Base-by-base conservation (phyloP, 1,139 yeast genomes). In the Kodamaea alishanica region DNA sequence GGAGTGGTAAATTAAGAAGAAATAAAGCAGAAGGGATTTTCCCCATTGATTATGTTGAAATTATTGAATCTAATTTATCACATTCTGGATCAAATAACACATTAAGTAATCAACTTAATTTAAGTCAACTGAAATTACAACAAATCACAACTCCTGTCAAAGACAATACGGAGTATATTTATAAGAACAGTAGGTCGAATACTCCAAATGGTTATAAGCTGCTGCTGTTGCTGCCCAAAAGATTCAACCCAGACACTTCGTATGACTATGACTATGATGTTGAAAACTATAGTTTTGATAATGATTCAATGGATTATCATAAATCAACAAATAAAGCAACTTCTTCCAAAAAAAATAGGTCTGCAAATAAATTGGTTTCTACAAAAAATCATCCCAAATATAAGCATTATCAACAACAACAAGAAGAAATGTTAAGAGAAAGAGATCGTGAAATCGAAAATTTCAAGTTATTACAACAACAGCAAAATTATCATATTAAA, bases 11-110 rank as follows among this genome's bases (percentile, higher is more conserved):
- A 46, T 73, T 90, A 42, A 68, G 81, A 48, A 73, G 97, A 54
- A 89, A 88, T 64, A 85, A 81, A 48, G 80, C 86, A 46, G 80
- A 81, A 34, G 98, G 98, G 0, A 73, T 80, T 38, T 90, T 92
- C 53, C 97, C 97, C 1, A 75, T 81, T 37, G 92, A 89, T 53
- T 90, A 84, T 56, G 97, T 89, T n/a, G 81, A 78, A 43, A 55
- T 74, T 34, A 62, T 79, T 37, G 77, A 67, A 39, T 28, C 31
- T 29, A 32, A 26, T 27, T 44, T 49, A 32, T 41, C 48, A 28
- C 45, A 43, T 30, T 49, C 51, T 8, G 36, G 43, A 15, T 46
- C 54, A 35, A 44, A 38, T 22, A 23, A 37, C 15, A 45, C 52
- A 42, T 40, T 52, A 34, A 10, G 43, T 38, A 34, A 29, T 27